Evolutionary conservation across 1,284 basidiomycete species (phyloP), one percentile per base, ranked within the genome.

Genomic region (Ganoderma lingzhi): DNA sequence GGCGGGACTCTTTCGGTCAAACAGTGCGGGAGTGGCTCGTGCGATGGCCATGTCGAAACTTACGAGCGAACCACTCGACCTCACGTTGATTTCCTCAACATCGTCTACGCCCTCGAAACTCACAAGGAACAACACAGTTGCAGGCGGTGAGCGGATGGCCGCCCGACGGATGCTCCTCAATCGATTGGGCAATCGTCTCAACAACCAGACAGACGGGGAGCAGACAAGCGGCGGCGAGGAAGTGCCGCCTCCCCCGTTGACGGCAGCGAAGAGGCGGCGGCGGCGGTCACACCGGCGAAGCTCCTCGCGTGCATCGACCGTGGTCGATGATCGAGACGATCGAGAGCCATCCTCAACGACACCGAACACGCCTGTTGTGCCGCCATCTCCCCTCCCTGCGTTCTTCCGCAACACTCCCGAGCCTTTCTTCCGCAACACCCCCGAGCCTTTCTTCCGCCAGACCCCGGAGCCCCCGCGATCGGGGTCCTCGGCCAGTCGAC

Each of bases 11-110:
- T 89, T 91, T 77, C 89, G 93, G 23, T 94, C 93, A 3, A 94
- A 94, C 76, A 94, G 93, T 77, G 91, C 92, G 35, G 87, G 79
- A 23, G 82, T 84, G 9, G 87, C 88, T 32, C 87, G 88, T 64
- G 87, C 89, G 78, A 85, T 90, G 83, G 91, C 92, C 12, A 86
- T 94, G 85, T 87, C 90, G 74, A 93, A 93, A 76, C 82, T 94
- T 63, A 93, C 89, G 0, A 89, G 90, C 44, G 87, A 89, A 71
- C 83, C 83, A 6, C 85, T 90, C 71, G 88, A 91, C 68, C 60
- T 74, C 6, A 70, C 75, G 0, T 76, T 76, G 61, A 71, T 75
- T 60, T 75, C 79, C 32, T 79, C 85, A 6, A 76, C 86, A n/a
- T 85, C 87, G 1, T 73, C 79, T 12, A 81, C 87, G 15, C 86